Evolutionary conservation across 345 rosid species (phyloP), one percentile per base, ranked within the genome.

Genomic region (Cardamine occulta): DNA sequence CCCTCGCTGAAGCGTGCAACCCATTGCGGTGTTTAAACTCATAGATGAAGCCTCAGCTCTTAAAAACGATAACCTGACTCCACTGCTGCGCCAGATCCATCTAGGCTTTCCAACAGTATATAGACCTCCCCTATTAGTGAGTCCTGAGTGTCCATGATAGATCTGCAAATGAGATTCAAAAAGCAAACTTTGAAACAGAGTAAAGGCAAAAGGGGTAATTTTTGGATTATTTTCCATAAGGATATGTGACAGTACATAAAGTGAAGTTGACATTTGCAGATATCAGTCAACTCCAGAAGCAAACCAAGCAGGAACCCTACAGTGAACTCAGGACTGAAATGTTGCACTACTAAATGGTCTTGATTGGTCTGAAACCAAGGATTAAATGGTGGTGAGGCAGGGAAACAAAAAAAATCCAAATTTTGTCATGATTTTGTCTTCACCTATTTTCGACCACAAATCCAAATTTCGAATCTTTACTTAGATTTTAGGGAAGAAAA

Each of bases 141-240:
- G 86, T 79, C 93, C 97, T 53, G 97, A 86, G 80, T 88, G 92
- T 34, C 96, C 93, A 74, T 87, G 93, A 79, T 93, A 84, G 63
- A 94, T 77, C 98, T 94, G 83, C 80, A 85, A 68, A 73, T 49
- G 17, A 54, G n/a, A 31, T 28, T 44, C 29, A 10, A 60, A 55
- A 14, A 28, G 21, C 26, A 57, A 64, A 67, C 32, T 39, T 79
- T 29, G 2, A 39, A 70, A 11, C 53, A 49, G 54, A 60, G 69
- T 34, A 52, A 82, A 34, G 19, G 39, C 37, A 52, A 49, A 19
- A 32, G 29, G 5, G 4, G 24, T 10, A 35, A 42, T 51, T 54
- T 60, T 52, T 40, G 26, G 68, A 72, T 48, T 17, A 18, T 26
- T 51, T 6, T 11, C 39, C 4, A 3, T 53, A 19, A 11, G 53